Conservation (phyloP, 73 alveolate species). For the Paramecium octaurelia region DNA sequence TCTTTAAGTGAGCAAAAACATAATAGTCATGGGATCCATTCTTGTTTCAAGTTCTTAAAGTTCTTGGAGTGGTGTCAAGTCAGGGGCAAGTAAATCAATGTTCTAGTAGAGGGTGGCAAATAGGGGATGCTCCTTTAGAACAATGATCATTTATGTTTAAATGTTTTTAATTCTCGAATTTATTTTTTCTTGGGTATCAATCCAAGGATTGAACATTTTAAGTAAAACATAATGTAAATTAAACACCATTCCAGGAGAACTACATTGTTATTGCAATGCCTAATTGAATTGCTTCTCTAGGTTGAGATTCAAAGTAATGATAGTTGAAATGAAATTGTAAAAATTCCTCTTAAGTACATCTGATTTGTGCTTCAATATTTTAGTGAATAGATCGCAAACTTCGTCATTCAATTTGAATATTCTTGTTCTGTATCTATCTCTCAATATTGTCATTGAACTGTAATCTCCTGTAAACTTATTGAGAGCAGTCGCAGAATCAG, state of each 20-base stretch:
- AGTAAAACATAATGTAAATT: slow-evolving; percentile 13
- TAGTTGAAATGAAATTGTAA: background rate
- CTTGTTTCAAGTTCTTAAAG: background rate
- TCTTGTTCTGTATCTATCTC: background rate
- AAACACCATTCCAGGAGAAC: background rate
- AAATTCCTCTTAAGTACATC: background rate
- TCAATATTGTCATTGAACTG: background rate
- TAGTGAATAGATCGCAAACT: background rate
- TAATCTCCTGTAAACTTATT: background rate
- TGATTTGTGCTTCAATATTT: background rate
- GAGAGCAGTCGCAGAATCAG: background rate
- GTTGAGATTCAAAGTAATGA: background rate
- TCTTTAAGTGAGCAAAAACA: background rate
- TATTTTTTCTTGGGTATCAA: background rate
- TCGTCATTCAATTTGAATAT: background rate
- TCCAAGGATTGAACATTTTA: background rate
- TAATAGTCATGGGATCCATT: background rate
- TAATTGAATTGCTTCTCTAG: background rate
- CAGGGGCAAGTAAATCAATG: background rate
- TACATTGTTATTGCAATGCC: background rate
- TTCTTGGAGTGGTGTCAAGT: background rate
- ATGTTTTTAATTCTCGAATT: background rate
- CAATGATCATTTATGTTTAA: background rate
- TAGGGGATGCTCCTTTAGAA: background rate
- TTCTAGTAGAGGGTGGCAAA: background rate